phyloP scores from a whole-genome alignment of 1,284 basidiomycete species.

The Leccinum subrobustum region DNA sequence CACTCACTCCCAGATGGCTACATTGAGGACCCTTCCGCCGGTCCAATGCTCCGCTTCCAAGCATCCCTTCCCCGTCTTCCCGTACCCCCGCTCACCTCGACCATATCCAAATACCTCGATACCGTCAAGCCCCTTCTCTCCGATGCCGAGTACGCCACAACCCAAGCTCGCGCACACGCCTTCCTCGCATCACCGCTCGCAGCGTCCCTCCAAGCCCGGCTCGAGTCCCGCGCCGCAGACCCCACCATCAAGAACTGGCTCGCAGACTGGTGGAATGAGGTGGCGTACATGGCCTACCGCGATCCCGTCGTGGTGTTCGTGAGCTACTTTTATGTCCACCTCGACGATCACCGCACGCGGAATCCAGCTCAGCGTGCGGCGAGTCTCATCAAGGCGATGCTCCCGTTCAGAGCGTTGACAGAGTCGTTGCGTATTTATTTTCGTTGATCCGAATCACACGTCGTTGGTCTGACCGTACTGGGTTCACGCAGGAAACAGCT shows the following conservation, averaged over 20 bases:
- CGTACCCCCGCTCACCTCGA: slow-evolving; percentile 80
- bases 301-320: slow-evolving; percentile 94
- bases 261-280: slow-evolving; percentile 97
- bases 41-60: slow-evolving; percentile 80
- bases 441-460: neutral
- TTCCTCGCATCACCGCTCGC: slow-evolving; percentile 76
- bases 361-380: slow-evolving; percentile 73
- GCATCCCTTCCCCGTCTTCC: slow-evolving; percentile 80
- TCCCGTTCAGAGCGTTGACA: slow-evolving; percentile 80
- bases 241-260: slow-evolving; percentile 79
- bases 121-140: slow-evolving; percentile 76
- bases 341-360: slow-evolving; percentile 60
- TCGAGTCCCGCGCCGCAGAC: slow-evolving; percentile 73
- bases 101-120: slow-evolving; percentile 84
- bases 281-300: slow-evolving; percentile 58
- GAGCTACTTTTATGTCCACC: slow-evolving; percentile 94
- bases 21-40: slow-evolving; percentile 45
- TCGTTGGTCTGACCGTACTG: neutral
- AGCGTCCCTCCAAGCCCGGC: slow-evolving; percentile 76
- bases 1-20: slow-evolving; percentile 24
- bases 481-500: slow-evolving; percentile 60
- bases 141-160: slow-evolving; percentile 57
- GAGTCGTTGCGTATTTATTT: slow-evolving; percentile 54
- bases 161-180: slow-evolving; percentile 58
- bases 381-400: slow-evolving; percentile 76